phyloP scores from a whole-genome alignment of 2,329 filamentous ascomycete genomes.

The Colletotrichum tropicicola region DNA sequence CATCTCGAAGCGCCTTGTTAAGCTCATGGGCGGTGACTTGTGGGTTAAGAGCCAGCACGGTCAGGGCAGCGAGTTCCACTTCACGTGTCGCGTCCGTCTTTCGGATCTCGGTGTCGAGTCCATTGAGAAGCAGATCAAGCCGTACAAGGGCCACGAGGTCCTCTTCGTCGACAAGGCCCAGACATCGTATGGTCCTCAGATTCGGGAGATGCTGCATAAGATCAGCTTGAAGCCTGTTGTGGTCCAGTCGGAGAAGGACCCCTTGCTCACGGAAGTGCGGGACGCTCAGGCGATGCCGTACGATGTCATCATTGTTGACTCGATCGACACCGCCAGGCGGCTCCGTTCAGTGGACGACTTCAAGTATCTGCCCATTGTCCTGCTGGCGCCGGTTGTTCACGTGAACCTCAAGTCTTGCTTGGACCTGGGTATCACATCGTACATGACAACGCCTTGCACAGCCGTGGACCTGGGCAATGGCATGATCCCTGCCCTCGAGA shows the following conservation, averaged over 20 bases:
- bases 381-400: constrained; percentile 87
- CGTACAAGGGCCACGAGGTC: constrained; percentile 93
- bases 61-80: constrained; percentile 93
- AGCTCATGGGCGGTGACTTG: constrained; percentile 94
- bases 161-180: constrained; percentile 94
- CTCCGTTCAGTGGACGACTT: constrained; percentile 91
- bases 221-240: constrained; percentile 86
- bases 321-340: constrained; percentile 87
- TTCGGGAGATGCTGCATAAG: constrained; percentile 79
- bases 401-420: constrained; percentile 93
- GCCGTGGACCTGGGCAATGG: constrained; percentile 95
- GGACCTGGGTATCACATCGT: constrained; percentile 96
- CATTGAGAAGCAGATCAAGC: constrained; percentile 84
- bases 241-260: constrained; percentile 80
- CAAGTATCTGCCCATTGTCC: constrained; percentile 96
- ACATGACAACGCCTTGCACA: constrained; percentile 97
- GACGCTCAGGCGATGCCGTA: constrained; percentile 73
- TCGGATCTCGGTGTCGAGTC: constrained; percentile 81
- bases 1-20: constrained; percentile 94
- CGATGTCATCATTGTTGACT: constrained; percentile 96
- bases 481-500: constrained; percentile 94
- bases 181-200: constrained; percentile 79
- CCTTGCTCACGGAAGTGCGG: constrained; percentile 61
- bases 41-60: constrained; percentile 96
- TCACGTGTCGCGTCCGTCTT: constrained; percentile 90